A percentile compares a stretch with the other conserved stretches of the same genome.
phyloP scores from a whole-genome alignment of 2,329 filamentous ascomycete species.

The Magnaporthiopsis incrustans region DNA sequence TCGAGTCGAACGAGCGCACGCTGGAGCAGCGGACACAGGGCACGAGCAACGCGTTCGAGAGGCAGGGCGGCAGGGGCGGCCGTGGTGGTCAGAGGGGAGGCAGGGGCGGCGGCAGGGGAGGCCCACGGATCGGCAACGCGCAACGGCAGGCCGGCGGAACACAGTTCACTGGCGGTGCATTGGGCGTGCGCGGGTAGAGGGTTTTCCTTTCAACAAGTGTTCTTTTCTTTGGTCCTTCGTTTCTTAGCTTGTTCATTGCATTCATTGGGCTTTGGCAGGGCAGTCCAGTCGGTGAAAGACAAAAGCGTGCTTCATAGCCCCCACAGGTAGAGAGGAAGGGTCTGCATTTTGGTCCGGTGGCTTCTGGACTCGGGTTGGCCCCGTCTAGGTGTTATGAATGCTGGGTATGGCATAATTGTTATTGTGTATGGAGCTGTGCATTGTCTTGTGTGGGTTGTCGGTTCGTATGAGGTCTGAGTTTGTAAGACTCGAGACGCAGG shows the following conservation, averaged over 20 bases:
- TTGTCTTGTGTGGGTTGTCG: neutral
- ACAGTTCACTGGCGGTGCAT: constrained; percentile 73
- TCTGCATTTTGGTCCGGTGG: constrained; percentile 1
- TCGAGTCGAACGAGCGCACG: constrained; percentile 95
- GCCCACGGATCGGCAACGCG: constrained; percentile 47
- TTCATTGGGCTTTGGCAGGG: constrained; percentile 4
- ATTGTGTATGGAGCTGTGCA: neutral
- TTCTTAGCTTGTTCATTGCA: constrained; percentile 4
- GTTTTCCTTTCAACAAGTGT: neutral
- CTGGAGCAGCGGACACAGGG: constrained; percentile 96
- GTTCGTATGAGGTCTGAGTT: neutral
- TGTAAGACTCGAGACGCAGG: neutral
- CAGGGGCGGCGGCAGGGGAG: constrained; percentile 52
- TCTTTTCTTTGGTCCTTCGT: neutral
- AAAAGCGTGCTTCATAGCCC: constrained; percentile 5
- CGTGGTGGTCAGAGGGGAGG: constrained; percentile 62
- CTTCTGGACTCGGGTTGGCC: constrained; percentile 3
- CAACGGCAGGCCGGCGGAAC: constrained; percentile 65
- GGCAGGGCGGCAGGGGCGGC: constrained; percentile 72
- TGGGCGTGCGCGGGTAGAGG: constrained; percentile 56
- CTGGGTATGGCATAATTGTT: constrained; percentile 6
- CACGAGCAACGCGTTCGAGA: constrained; percentile 89
- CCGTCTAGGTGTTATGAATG: constrained; percentile 7
- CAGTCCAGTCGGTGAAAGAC: constrained; percentile 7
- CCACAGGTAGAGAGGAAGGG: constrained; percentile 2